phyloP scores from a whole-genome alignment of 257 asterid genomes.

The Prunella vulgaris region DNA sequence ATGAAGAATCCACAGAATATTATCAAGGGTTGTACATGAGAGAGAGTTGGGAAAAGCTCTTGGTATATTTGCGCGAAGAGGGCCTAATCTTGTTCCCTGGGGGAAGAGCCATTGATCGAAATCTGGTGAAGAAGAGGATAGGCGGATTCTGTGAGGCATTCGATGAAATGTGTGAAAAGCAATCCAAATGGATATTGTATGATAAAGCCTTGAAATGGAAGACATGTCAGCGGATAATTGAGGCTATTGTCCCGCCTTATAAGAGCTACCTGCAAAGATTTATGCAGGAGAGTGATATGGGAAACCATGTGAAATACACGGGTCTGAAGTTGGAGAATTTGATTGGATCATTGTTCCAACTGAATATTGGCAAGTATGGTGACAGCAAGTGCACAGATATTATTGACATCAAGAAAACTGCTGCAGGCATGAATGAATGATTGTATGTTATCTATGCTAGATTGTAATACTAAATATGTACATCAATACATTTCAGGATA shows the following conservation, averaged over 20 bases:
- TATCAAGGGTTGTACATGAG: constrained; percentile 44
- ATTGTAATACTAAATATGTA: constrained; percentile 4
- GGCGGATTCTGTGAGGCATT: constrained; percentile 51
- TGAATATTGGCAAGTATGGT: constrained; percentile 36
- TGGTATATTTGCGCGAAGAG: constrained; percentile 46
- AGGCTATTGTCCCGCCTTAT: constrained; percentile 53
- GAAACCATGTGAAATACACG: constrained; percentile 38
- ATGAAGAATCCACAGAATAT: constrained; percentile 48
- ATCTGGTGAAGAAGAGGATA: constrained; percentile 51
- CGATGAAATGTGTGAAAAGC: constrained; percentile 52
- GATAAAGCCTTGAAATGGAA: constrained; percentile 57
- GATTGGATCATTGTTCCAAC: constrained; percentile 52
- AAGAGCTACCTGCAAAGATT: constrained; percentile 47
- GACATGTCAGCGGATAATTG: constrained; percentile 36
- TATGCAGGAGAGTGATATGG: constrained; percentile 27
- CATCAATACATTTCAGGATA: not conserved
- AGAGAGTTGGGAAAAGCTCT: constrained; percentile 73
- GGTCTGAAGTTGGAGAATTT: constrained; percentile 41
- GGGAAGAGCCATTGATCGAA: constrained; percentile 66
- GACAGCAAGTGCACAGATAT: constrained; percentile 49
- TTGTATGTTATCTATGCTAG: constrained; percentile 48
- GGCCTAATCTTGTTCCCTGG: constrained; percentile 64
- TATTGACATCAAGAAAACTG: constrained; percentile 33
- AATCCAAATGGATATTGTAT: constrained; percentile 49
- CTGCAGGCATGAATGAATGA: constrained; percentile 22